phyloP scores from a whole-genome alignment of 2,329 filamentous ascomycete species.

The Didymella lethalis region DNA sequence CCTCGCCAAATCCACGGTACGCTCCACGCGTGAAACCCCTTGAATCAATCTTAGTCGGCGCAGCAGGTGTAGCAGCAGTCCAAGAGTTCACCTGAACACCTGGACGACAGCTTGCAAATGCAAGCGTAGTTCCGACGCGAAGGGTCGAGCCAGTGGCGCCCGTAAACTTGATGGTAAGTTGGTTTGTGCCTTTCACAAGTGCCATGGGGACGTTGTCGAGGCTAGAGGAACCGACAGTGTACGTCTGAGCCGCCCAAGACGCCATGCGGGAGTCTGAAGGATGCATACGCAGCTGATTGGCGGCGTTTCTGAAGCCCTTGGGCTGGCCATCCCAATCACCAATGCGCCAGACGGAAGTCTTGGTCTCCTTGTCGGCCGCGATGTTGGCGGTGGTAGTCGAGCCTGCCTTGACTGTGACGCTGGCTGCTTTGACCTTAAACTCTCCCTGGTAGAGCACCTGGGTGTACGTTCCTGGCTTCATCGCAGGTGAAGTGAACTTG shows the following conservation, averaged over 20 bases:
- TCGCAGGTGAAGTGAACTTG: constrained; percentile 68
- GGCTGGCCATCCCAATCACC: constrained; percentile 70
- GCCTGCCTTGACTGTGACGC: constrained; percentile 58
- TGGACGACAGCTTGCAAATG: constrained; percentile 67
- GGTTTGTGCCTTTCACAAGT: constrained; percentile 68
- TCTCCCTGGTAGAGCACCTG: constrained; percentile 71
- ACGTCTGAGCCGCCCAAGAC: constrained; percentile 67
- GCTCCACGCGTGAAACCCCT: constrained; percentile 71
- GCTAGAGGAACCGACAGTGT: constrained; percentile 65
- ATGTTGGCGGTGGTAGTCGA: constrained; percentile 60
- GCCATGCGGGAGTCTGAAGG: constrained; percentile 71
- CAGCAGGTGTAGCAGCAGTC: constrained; percentile 57
- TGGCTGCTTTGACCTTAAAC: constrained; percentile 61
- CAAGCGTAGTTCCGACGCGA: constrained; percentile 70
- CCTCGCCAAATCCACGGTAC: constrained; percentile 69
- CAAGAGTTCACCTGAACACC: constrained; percentile 65
- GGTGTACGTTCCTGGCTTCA: constrained; percentile 74
- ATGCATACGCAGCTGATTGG: constrained; percentile 73
- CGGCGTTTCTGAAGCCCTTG: constrained; percentile 70
- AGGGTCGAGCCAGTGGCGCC: constrained; percentile 63
- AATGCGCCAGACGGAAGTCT: constrained; percentile 68
- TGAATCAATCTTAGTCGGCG: constrained; percentile 69
- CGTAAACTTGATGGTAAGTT: constrained; percentile 67
- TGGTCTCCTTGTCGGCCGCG: constrained; percentile 57
- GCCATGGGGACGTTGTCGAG: constrained; percentile 70